phyloP scores from a whole-genome alignment of 306 rosid genomes.

The Pterocarpus santalinus region DNA sequence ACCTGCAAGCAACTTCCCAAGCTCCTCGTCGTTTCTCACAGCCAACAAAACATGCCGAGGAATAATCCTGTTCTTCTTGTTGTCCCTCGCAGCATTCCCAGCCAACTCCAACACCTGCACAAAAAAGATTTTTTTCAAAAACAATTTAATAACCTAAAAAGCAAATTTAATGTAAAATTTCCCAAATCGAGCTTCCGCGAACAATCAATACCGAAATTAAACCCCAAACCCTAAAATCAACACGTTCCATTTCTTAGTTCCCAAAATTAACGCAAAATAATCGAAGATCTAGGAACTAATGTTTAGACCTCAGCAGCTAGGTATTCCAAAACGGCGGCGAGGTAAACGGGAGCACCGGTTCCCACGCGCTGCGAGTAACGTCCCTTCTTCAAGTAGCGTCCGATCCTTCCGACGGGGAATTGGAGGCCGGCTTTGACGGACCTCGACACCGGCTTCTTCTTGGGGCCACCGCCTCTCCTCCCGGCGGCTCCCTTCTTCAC shows the following conservation, averaged over 20 bases:
- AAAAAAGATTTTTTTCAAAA: neutral
- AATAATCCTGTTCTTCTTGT: slow-evolving; percentile 57
- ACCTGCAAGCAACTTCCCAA: slow-evolving; percentile 54
- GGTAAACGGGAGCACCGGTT: slow-evolving; percentile 76
- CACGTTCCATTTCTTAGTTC: neutral
- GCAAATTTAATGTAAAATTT: neutral
- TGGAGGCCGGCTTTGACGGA: slow-evolving; percentile 79
- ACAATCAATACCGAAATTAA: neutral
- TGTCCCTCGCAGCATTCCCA: slow-evolving; percentile 57
- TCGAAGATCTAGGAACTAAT: neutral
- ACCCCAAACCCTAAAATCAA: neutral
- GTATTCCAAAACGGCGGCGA: slow-evolving; percentile 84
- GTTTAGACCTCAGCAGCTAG: slow-evolving; percentile 76
- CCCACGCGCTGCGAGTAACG: slow-evolving; percentile 72
- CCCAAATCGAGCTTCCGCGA: neutral
- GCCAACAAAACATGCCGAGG: slow-evolving; percentile 56
- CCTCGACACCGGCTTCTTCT: slow-evolving; percentile 76
- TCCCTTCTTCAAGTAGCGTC: slow-evolving; percentile 75
- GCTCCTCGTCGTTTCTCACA: slow-evolving; percentile 57
- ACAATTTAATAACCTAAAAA: neutral
- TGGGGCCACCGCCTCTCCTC: slow-evolving; percentile 75
- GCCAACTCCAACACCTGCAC: slow-evolving; percentile 54
- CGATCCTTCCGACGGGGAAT: slow-evolving; percentile 86
- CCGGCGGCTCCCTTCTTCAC: slow-evolving; percentile 75
- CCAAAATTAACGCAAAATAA: neutral